Evolutionary conservation across 192 early-diverging fungal genomes (phyloP).

Genomic region (Endogone sp.): DNA sequence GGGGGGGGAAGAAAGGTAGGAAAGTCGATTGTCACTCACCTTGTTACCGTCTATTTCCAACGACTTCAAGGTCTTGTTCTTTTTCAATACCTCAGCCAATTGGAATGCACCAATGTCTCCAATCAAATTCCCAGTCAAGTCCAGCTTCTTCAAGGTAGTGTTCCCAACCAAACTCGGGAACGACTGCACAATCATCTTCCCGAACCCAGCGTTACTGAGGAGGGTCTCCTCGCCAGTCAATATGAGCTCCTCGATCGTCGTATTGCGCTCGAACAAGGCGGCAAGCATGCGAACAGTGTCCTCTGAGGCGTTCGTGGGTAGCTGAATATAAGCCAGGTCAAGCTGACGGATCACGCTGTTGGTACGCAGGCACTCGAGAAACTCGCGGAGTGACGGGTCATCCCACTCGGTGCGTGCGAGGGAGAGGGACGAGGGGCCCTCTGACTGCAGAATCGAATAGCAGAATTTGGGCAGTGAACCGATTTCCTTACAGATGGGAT

Average conservation of each 20-base stretch:
- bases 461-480: slow-evolving; percentile 34
- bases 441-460: slow-evolving; percentile 28
- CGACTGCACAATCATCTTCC: slow-evolving; percentile 26
- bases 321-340: slow-evolving; percentile 31
- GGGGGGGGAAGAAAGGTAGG: too few species aligned
- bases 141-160: slow-evolving; percentile 24
- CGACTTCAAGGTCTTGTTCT: slow-evolving; percentile 24
- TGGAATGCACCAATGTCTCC: slow-evolving; percentile 36
- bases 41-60: slow-evolving; percentile 42
- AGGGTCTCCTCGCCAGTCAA: slow-evolving; percentile 23
- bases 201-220: slow-evolving; percentile 2
- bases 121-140: slow-evolving; percentile 29
- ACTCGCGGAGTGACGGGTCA: slow-evolving; percentile 37
- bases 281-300: slow-evolving; percentile 38
- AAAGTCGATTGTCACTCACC: slow-evolving; percentile 29
- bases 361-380: slow-evolving; percentile 36
- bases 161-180: slow-evolving; percentile 26
- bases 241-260: slow-evolving; percentile 26
- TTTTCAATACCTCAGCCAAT: slow-evolving; percentile 29
- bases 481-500: slow-evolving; percentile 35
- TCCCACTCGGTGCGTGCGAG: slow-evolving; percentile 44
- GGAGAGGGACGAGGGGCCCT: slow-evolving; percentile 32
- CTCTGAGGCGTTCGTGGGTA: slow-evolving; percentile 24
- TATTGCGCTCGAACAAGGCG: slow-evolving; percentile 25
- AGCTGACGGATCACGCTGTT: slow-evolving; percentile 35